phyloP scores from a whole-genome alignment of 257 asterid species.

The Ehretia macrophylla region DNA sequence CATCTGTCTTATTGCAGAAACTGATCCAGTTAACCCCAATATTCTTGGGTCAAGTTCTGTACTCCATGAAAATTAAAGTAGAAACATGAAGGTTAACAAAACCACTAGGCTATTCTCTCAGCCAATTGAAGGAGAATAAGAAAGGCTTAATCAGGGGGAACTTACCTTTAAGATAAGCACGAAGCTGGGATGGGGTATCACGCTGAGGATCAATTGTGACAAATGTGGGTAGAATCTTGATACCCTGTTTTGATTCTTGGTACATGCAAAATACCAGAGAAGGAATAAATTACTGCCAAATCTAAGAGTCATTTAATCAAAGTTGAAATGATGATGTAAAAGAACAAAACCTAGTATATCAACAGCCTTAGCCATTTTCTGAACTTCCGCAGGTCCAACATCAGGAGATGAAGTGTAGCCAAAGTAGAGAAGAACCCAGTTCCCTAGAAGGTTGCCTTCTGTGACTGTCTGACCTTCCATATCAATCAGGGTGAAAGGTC shows the following conservation, averaged over 20 bases:
- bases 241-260: conserved; percentile 63
- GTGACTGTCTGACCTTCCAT: conserved; percentile 64
- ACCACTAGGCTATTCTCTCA: background rate
- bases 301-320: conserved; percentile 1
- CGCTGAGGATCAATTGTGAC: conserved; percentile 97
- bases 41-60: conserved; percentile 79
- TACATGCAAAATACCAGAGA: conserved; percentile 18
- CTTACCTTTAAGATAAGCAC: conserved; percentile 78
- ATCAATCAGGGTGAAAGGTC: conserved; percentile 74
- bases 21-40: conserved; percentile 87
- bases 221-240: conserved; percentile 75
- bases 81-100: conserved; percentile 3
- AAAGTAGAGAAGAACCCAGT: conserved; percentile 87
- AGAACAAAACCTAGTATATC: conserved; percentile 56
- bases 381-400: conserved; percentile 93
- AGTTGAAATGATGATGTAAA: conserved; percentile 10
- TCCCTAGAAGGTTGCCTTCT: conserved; percentile 74
- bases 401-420: conserved; percentile 98
- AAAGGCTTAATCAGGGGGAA: background rate
- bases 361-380: conserved; percentile 73
- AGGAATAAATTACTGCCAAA: conserved; percentile 15
- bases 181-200: conserved; percentile 83
- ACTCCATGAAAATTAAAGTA: conserved; percentile 12
- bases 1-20: conserved; percentile 74
- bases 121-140: background rate